Percentiles rank a stretch among this genome's conserved stretches.
These are phyloP conservation scores for Alliaria petiolata DNA, from an alignment of 345 rosid genomes.

Conservation along the genomic window DNA sequence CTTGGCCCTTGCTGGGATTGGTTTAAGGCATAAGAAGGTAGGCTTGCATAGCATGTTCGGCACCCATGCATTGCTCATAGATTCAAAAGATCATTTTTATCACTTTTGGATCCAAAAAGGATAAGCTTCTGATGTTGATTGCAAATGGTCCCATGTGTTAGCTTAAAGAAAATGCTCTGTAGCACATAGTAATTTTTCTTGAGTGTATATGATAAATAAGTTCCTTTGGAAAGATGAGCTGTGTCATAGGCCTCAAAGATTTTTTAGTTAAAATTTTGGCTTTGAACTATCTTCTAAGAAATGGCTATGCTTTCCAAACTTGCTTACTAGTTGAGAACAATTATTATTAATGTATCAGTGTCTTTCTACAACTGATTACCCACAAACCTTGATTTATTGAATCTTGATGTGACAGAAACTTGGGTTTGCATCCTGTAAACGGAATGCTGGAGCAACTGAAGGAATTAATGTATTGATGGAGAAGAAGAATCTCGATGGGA, in stretches of 20 bases:
- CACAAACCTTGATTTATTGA: not conserved
- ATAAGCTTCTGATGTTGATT: not conserved
- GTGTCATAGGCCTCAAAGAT: not conserved
- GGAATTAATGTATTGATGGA: conserved; percentile 84
- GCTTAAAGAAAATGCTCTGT: not conserved
- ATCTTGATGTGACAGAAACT: conserved; percentile 56
- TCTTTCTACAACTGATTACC: not conserved
- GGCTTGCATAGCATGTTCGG: conserved; percentile 3
- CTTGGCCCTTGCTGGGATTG: conserved; percentile 90
- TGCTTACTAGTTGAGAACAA: not conserved
- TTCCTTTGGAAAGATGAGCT: not conserved
- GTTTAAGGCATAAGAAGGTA: conserved; percentile 69
- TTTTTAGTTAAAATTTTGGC: not conserved
- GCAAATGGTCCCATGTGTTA: not conserved
- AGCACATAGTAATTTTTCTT: not conserved
- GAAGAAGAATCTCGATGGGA: conserved; percentile 72
- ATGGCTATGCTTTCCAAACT: conserved; percentile 3
- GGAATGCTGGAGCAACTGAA: conserved; percentile 78
- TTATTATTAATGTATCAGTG: not conserved
- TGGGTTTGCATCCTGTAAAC: conserved; percentile 88
- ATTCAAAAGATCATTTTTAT: not conserved
- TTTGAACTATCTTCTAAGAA: not conserved
- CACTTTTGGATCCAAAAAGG: not conserved
- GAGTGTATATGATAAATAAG: not conserved
- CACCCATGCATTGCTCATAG: not conserved